Base-by-base conservation (phyloP, 2,329 filamentous ascomycete species). In the Fusarium tricinctum region DNA sequence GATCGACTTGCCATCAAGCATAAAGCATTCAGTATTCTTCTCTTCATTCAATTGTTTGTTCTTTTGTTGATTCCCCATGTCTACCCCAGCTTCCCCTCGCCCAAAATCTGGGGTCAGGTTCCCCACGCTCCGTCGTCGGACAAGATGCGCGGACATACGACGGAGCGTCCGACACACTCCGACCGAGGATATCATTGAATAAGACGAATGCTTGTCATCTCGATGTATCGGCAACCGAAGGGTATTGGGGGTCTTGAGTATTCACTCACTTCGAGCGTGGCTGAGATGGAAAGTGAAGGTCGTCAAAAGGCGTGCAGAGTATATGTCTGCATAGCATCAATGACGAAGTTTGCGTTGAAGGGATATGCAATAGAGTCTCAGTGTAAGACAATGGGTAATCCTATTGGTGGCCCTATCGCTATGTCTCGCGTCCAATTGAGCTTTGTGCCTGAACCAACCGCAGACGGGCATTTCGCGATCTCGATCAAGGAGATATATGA, bases 71-170 rank as follows among this genome's bases (percentile, higher is more conserved):
- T 52, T 51, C 49, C 30, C 58, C 53, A 62, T 66, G 32, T 57
- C 59, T 73, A 73, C 71, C 71, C 71, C 71, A 73, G 71, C 42
- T 72, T 73, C 63, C 59, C 57, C 61, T 60, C 50, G 46, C 48
- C 50, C 3, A 51, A 58, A 70, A 68, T 70, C 69, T 44, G 68
- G 72, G 71, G 69, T 73, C 49, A 48, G 53, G 49, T 67, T 67
- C 64, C 49, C 56, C 59, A 45, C 59, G 48, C 51, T 52, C 28
- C 23, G 42, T 35, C 20, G 32, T 40, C 63, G 63, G 66, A 56
- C 63, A 7, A 66, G 46, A 47, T 20, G 33, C n/a, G 33, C 67
- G 71, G 62, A 73, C 57, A 69, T 73, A 71, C 65, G 67, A 73
- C 51, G 45, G 22, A 42, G 46, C 23, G 26, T 49, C 64, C 58